A percentile compares a stretch with the other conserved stretches of the same genome.
phyloP scores from a whole-genome alignment of 2,329 filamentous ascomycete species.

The Cryphonectria nitschkei region DNA sequence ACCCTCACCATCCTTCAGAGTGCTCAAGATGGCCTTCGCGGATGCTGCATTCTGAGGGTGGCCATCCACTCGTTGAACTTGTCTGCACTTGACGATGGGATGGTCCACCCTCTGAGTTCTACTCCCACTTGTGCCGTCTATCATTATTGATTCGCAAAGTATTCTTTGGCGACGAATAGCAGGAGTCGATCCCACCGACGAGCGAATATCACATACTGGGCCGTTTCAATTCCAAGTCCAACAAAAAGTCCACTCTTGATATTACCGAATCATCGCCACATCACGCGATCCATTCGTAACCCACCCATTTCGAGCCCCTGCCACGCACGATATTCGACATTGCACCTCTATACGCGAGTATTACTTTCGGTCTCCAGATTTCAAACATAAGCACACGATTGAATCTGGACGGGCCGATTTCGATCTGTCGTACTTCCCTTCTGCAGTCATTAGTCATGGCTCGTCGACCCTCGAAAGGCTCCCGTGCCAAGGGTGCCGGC shows the following conservation, averaged over 20 bases:
- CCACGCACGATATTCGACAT: neutral
- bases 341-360: neutral
- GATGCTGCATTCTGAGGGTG: constrained; percentile 59
- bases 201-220: neutral
- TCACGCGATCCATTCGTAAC: constrained; percentile 10
- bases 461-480: constrained; percentile 38
- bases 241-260: neutral
- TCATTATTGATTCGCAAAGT: neutral
- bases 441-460: constrained; percentile 29
- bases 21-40: constrained; percentile 48
- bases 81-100: constrained; percentile 55
- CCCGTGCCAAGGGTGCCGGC: constrained; percentile 37
- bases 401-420: neutral
- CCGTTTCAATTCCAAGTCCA: neutral
- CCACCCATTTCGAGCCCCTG: neutral
- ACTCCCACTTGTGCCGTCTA: constrained; percentile 1
- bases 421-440: neutral
- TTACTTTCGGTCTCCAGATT: neutral
- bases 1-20: neutral
- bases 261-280: constrained; percentile 3
- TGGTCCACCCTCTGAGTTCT: constrained; percentile 53
- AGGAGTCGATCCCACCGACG: neutral
- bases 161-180: neutral
- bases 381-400: neutral
- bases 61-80: constrained; percentile 45